Percentiles rank a stretch among this genome's conserved stretches.
Evolutionary conservation across 1,284 basidiomycete species (phyloP).

Genomic region (Singerocomus rubriflavus): DNA sequence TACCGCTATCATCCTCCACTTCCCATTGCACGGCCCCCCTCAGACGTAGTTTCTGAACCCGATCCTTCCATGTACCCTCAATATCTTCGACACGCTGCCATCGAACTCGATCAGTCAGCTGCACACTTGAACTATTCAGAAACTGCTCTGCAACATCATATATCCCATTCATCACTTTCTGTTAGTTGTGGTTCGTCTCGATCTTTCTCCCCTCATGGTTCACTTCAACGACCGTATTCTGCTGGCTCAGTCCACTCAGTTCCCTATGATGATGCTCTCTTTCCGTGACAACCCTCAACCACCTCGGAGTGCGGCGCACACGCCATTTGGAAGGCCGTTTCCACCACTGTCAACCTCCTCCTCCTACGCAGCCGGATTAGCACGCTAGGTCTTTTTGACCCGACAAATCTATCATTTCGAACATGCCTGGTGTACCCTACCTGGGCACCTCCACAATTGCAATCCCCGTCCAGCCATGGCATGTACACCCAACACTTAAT

Average conservation of each 20-base stretch:
- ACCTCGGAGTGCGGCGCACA: constrained; percentile 5
- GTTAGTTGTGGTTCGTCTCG: constrained; percentile 6
- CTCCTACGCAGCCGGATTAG: constrained; percentile 33
- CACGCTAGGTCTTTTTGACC: constrained; percentile 9
- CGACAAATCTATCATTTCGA: constrained; percentile 11
- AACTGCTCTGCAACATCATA: constrained; percentile 8
- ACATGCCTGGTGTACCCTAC: constrained; percentile 16
- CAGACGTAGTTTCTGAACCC: constrained; percentile 9
- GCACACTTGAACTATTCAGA: constrained; percentile 20
- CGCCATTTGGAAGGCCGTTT: constrained; percentile 22
- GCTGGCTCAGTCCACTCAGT: constrained; percentile 19
- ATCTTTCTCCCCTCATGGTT: constrained; percentile 10
- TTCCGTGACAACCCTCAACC: constrained; percentile 10
- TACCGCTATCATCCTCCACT: constrained; percentile 15
- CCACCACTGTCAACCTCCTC: constrained; percentile 37
- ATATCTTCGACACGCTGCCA: constrained; percentile 14
- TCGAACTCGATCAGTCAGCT: constrained; percentile 13
- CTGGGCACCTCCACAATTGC: constrained; percentile 7
- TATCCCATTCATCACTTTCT: constrained; percentile 12
- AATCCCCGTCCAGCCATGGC: not conserved
- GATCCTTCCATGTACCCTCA: constrained; percentile 15
- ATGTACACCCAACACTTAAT: constrained; percentile 3
- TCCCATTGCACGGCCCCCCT: constrained; percentile 10
- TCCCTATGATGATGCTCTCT: constrained; percentile 11
- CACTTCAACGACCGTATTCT: constrained; percentile 22